A percentile compares a stretch with the other conserved stretches of the same genome.
These are phyloP conservation scores for Hypericum androsaemum DNA, from an alignment of 345 rosid genomes.

Conservation along the genomic window DNA sequence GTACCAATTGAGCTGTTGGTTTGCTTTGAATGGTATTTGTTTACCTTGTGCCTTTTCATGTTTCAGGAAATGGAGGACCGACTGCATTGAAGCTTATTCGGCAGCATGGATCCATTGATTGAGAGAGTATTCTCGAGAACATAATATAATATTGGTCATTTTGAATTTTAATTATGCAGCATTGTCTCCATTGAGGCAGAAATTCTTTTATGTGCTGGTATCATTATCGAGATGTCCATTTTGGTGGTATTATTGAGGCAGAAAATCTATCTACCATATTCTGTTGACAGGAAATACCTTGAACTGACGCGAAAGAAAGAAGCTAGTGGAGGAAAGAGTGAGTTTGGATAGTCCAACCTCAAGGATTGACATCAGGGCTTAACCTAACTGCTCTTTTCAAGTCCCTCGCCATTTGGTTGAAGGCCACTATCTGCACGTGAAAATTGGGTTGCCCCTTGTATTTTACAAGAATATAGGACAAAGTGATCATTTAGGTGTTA, in stretches of 20 bases:
- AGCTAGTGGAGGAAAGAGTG: constrained; percentile 51
- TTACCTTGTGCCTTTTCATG: constrained; percentile 5
- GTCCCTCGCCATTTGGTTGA: background rate
- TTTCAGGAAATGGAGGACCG: constrained; percentile 72
- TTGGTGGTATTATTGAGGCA: too few species aligned
- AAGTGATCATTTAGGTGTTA: too few species aligned
- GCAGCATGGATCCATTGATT: constrained; percentile 82
- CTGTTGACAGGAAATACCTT: constrained; percentile 48
- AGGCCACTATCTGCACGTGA: too few species aligned
- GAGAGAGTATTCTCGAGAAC: constrained; percentile 73
- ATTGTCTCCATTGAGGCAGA: too few species aligned
- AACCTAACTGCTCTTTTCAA: background rate
- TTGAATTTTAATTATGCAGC: background rate
- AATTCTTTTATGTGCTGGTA: too few species aligned
- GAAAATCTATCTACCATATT: too few species aligned
- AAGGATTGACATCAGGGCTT: too few species aligned
- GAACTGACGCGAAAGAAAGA: constrained; percentile 33
- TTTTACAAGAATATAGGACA: too few species aligned
- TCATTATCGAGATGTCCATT: too few species aligned
- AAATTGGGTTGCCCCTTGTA: background rate
- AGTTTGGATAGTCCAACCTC: too few species aligned
- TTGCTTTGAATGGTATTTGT: background rate
- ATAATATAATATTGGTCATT: constrained; percentile 69
- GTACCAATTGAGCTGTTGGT: too few species aligned
- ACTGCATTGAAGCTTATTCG: constrained; percentile 91